Conservation (phyloP, 2,329 filamentous ascomycete genomes). For the Periconia macrospinosa region DNA sequence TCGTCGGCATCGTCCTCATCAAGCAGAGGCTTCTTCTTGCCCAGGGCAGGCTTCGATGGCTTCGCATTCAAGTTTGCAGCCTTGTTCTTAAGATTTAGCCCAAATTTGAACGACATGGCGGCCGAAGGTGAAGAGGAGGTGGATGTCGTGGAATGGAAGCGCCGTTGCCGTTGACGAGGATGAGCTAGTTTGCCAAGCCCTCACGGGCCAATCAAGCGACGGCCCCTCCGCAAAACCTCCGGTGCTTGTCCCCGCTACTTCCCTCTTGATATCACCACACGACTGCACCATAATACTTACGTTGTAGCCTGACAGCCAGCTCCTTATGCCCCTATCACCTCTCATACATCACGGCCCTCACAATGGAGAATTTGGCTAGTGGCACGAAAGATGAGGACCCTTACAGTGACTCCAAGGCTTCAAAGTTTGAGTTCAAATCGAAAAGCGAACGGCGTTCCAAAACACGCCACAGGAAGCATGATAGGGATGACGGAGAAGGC, state of each 20-base stretch:
- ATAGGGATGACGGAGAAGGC: slow-evolving; percentile 9
- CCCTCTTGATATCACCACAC: slow-evolving; percentile 3
- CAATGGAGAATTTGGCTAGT: slow-evolving; percentile 35
- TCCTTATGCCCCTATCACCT: not conserved
- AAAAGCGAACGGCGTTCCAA: slow-evolving; percentile 22
- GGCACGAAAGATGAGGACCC: slow-evolving; percentile 17
- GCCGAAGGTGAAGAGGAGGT: slow-evolving; percentile 1
- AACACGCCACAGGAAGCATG: slow-evolving; percentile 13
- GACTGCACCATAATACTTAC: not conserved
- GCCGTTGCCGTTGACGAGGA: slow-evolving; percentile 1
- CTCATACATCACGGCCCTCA: slow-evolving; percentile 12
- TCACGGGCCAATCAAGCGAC: slow-evolving; percentile 30
- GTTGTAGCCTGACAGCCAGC: not conserved
- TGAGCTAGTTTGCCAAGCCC: slow-evolving; percentile 20
- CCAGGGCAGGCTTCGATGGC: slow-evolving; percentile 21
- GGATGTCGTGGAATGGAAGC: not conserved
- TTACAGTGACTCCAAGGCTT: slow-evolving; percentile 29
- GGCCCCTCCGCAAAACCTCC: slow-evolving; percentile 26
- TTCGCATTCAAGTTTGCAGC: slow-evolving; percentile 17
- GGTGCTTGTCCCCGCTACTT: slow-evolving; percentile 8
- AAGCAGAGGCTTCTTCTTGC: slow-evolving; percentile 48
- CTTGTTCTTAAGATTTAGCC: slow-evolving; percentile 65
- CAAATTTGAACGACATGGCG: slow-evolving; percentile 53
- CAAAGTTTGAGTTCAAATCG: slow-evolving; percentile 46
- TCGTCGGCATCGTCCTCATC: slow-evolving; percentile 60